Evolutionary conservation across 2,329 filamentous ascomycete species (phyloP), one percentile per base, ranked within the genome.

Genomic region (Alternaria alternata): DNA sequence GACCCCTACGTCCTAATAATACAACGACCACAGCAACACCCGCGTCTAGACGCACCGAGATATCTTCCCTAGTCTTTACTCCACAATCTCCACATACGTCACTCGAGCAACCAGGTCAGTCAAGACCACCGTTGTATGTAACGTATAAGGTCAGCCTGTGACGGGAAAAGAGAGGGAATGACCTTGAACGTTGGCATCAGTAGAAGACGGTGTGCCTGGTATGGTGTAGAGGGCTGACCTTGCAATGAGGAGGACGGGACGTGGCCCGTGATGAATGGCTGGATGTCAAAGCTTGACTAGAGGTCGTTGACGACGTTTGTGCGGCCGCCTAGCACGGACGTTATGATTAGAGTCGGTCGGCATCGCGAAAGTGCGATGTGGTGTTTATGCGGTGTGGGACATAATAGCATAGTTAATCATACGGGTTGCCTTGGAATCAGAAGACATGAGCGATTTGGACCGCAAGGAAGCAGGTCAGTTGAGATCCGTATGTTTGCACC

Each of bases 31-130:
- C 18, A 36, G 46, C 20, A 48, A 38, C 30, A 38, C 46, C 20
- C 46, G 32, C 46, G 24, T 49, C 46, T 49, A 49, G 16, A 26
- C 24, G 30, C 32, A 38, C 20, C 32, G 20, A 49, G 22, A 49
- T n/a, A n/a, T n/a, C 22, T 3, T 24, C 46, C 30, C 18, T 48
- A 7, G 5, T 22, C 11, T 11, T 30, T 48, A n/a, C 46, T 48
- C 46, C 20, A 36, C 46, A 48, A 48, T 48, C 30, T 48, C 46
- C 46, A 48, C 46, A 36, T 48, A 36, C 46, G 46, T 48, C 46
- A 48, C 46, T 48, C 22, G 12, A 48, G 46, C 46, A 48, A 48
- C 18, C 28, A 22, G 44, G 28, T 38, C 5, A 41, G 9, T 20
- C 12, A 9, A 20, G 18, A 41, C 38, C 20, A 12, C 39, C 39